Evolutionary conservation across 1,284 basidiomycete species (phyloP), one percentile per base, ranked within the genome.

Genomic region (Trametes hirsuta): DNA sequence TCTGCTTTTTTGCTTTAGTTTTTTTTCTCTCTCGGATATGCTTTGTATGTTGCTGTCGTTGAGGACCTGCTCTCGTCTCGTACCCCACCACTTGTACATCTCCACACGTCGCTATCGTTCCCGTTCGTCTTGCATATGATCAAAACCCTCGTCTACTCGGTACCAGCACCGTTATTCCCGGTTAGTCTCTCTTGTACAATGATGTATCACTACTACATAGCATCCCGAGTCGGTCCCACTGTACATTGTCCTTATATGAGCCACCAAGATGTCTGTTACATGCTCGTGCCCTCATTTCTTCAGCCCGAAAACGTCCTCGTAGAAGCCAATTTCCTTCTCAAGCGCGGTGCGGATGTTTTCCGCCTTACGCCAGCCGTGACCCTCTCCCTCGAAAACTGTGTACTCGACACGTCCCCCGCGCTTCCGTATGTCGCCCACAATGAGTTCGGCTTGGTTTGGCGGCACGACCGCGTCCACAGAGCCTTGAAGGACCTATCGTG

Each of bases 311-410:
- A 71, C 68, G 30, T 68, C 67, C 51, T 72, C 67, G 56, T 80
- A 81, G 66, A 76, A 82, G 6, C 47, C 64, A 18, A 80, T 67
- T 62, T 84, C 82, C 30, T 69, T 65, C 66, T 76, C 71, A 10
- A 83, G 61, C 6, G 81, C 80, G 3, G 67, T 68, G 65, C 76
- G 79, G 63, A 81, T 81, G 36, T 76, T 79, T 57, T 80, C 80
- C 1, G 75, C 76, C 57, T 72, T 79, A 35, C 78, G 70, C 76
- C 79, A 85, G 1, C 83, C 82, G 53, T 85, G 84, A 0, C 83
- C 84, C 59, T 85, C 84, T 2, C 81, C 81, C 21, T 80, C 70
- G 63, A 82, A 85, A 1, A 79, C 59, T n/a, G 74, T 69, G 46
- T 80, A 80, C 59, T 81, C 75, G 40, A 80, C 79, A n/a, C 70